phyloP scores from a whole-genome alignment of 805 yeast genomes.

The Kuraishia hungarica region DNA sequence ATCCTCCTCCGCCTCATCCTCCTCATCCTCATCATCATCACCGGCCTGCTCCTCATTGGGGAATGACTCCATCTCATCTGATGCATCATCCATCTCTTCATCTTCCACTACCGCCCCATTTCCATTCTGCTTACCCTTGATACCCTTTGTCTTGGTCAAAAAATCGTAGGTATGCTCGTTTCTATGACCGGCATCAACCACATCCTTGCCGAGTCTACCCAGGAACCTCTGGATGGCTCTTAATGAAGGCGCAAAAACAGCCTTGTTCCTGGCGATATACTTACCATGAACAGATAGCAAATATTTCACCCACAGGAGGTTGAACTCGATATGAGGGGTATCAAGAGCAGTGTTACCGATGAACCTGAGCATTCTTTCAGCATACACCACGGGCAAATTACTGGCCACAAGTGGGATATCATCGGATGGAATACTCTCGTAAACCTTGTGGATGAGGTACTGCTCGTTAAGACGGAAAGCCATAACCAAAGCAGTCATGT shows the following conservation, averaged over 20 bases:
- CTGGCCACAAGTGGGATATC: slow-evolving; percentile 61
- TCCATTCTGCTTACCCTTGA: slow-evolving; percentile 18
- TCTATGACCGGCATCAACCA: slow-evolving; percentile 43
- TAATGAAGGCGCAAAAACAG: slow-evolving; percentile 52
- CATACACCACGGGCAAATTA: slow-evolving; percentile 73
- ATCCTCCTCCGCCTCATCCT: slow-evolving; percentile 24
- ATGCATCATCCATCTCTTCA: slow-evolving; percentile 25
- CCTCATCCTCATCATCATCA: slow-evolving; percentile 23
- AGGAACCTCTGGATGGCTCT: slow-evolving; percentile 71
- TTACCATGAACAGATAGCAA: slow-evolving; percentile 69
- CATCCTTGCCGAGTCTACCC: slow-evolving; percentile 65
- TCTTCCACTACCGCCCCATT: slow-evolving; percentile 21
- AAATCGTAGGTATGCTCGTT: slow-evolving; percentile 50
- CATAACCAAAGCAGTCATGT: slow-evolving; percentile 79
- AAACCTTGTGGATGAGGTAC: slow-evolving; percentile 62
- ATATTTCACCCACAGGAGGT: slow-evolving; percentile 70
- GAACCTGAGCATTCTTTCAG: slow-evolving; percentile 57
- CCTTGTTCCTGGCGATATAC: slow-evolving; percentile 54
- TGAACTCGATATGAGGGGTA: slow-evolving; percentile 79
- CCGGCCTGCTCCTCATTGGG: slow-evolving; percentile 15
- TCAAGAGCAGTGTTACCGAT: slow-evolving; percentile 61
- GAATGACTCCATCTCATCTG: slow-evolving; percentile 17
- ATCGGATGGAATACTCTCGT: slow-evolving; percentile 61
- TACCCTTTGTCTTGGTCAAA: slow-evolving; percentile 19
- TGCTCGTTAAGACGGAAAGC: slow-evolving; percentile 85